A percentile compares a stretch with the other conserved stretches of the same genome.
phyloP scores from a whole-genome alignment of 139 green algal species.

The Auxenochlorella pyrenoidosa region DNA sequence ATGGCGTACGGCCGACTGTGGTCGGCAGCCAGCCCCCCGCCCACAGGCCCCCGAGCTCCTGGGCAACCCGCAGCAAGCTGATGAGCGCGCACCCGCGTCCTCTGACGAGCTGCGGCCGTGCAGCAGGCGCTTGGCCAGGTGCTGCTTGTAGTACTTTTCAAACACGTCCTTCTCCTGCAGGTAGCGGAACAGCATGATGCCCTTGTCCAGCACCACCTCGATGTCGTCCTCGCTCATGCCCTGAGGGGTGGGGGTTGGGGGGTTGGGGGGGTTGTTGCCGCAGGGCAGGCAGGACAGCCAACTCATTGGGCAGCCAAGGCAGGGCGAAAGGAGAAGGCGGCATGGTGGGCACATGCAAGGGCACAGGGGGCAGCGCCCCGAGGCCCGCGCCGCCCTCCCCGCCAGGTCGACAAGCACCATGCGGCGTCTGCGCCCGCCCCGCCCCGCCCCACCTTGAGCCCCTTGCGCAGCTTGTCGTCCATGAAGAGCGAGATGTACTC shows the following conservation, averaged over 20 bases:
- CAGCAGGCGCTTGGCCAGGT: conserved; percentile 96
- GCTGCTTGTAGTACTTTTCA: conserved; percentile 99
- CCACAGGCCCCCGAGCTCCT: no score
- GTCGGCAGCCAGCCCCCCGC: no score
- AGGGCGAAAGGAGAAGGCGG: not conserved
- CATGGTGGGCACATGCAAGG: no score
- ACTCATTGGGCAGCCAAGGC: not conserved
- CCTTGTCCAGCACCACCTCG: conserved; percentile 93
- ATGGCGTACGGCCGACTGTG: no score
- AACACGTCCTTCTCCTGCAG: conserved; percentile 99
- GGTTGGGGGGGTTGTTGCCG: not conserved
- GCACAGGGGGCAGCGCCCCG: no score
- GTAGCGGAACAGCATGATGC: conserved; percentile 92
- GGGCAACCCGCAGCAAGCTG: no score
- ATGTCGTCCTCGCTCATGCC: conserved; percentile 87
- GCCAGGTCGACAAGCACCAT: no score
- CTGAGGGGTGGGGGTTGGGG: conserved; percentile 29
- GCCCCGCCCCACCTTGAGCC: conserved; percentile 58
- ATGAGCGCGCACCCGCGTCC: conserved; percentile 45
- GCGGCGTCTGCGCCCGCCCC: no score
- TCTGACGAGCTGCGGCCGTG: conserved; percentile 53
- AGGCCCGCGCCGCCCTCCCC: no score
- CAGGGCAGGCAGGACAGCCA: no score
- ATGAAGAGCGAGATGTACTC: conserved; percentile 99
- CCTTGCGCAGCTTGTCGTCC: conserved; percentile 91